Conservation (phyloP, 2,329 filamentous ascomycete genomes). For the Dissoconium aciculare region DNA sequence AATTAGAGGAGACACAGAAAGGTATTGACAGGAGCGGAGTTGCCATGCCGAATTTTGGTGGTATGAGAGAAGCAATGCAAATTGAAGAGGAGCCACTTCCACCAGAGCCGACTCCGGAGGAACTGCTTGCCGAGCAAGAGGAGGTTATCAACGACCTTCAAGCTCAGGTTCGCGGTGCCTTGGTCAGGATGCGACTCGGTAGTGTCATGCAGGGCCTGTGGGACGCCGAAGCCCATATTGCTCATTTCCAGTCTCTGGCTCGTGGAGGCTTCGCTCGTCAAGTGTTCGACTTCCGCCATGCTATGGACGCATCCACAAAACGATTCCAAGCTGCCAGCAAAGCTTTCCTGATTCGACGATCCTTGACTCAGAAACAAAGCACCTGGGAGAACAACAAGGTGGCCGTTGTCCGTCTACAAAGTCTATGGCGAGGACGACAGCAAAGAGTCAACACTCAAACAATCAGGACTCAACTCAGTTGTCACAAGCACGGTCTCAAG, state of each 20-base stretch:
- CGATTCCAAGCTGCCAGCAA: slow-evolving; percentile 65
- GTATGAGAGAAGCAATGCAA: slow-evolving; percentile 91
- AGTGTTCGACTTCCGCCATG: slow-evolving; percentile 63
- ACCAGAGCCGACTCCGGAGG: slow-evolving; percentile 72
- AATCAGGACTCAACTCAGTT: slow-evolving; percentile 33
- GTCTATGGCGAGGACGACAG: slow-evolving; percentile 55
- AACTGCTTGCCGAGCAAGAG: slow-evolving; percentile 66
- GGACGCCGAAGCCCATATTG: slow-evolving; percentile 63
- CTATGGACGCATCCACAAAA: slow-evolving; percentile 69
- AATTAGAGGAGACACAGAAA: slow-evolving; percentile 92
- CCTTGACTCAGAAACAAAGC: slow-evolving; percentile 46
- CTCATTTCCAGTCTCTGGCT: slow-evolving; percentile 74
- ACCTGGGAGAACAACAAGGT: slow-evolving; percentile 53
- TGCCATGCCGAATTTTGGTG: slow-evolving; percentile 94
- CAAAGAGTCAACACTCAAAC: slow-evolving; percentile 31
- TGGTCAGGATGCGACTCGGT: slow-evolving; percentile 62
- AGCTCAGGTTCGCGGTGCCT: slow-evolving; percentile 67
- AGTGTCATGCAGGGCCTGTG: slow-evolving; percentile 77
- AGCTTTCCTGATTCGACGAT: slow-evolving; percentile 57
- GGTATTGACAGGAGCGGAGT: slow-evolving; percentile 89
- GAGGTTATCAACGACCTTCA: slow-evolving; percentile 63
- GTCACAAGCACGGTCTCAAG: slow-evolving; percentile 32
- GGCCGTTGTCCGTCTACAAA: slow-evolving; percentile 68
- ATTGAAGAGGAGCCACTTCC: slow-evolving; percentile 66
- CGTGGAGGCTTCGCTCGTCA: slow-evolving; percentile 79